A percentile compares a stretch with the other conserved stretches of the same genome.
These are phyloP conservation scores for Aspergillus neoniger DNA, from an alignment of 2,329 filamentous ascomycete species.

Conservation along the genomic window DNA sequence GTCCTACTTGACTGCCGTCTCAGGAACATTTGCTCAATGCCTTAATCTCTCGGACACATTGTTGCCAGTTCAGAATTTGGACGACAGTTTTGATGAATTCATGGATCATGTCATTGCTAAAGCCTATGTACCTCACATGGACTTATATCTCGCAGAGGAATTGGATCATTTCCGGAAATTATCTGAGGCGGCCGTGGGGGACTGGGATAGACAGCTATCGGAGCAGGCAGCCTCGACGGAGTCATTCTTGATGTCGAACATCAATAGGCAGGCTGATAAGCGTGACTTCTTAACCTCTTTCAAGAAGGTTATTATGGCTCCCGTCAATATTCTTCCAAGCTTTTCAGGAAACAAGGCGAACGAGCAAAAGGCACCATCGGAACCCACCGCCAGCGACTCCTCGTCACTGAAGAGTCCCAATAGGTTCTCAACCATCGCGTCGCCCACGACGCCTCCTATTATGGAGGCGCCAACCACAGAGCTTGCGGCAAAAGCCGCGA, in stretches of 20 bases:
- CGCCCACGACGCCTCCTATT: constrained; percentile 43
- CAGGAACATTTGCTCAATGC: constrained; percentile 84
- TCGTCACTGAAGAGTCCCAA: constrained; percentile 33
- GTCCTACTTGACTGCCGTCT: constrained; percentile 81
- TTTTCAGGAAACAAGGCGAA: constrained; percentile 64
- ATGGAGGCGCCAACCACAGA: constrained; percentile 80
- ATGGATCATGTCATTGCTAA: constrained; percentile 68
- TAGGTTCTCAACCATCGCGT: constrained; percentile 41
- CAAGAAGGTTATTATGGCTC: constrained; percentile 99
- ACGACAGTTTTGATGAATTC: constrained; percentile 62
- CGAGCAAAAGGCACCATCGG: constrained; percentile 28
- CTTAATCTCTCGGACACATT: constrained; percentile 74
- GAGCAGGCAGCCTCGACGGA: constrained; percentile 90
- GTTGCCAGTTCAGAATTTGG: constrained; percentile 62
- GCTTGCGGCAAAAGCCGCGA: constrained; percentile 91
- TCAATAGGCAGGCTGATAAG: constrained; percentile 93
- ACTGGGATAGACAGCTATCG: constrained; percentile 88
- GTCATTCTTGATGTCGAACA: constrained; percentile 92
- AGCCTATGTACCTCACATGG: constrained; percentile 90
- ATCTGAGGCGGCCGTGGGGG: constrained; percentile 73
- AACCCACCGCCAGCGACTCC: constrained; percentile 22
- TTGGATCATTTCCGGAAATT: constrained; percentile 78
- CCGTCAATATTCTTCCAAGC: constrained; percentile 82
- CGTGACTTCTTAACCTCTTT: constrained; percentile 95
- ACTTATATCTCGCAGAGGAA: constrained; percentile 89